Evolutionary conservation across 805 yeast genomes (phyloP), one percentile per base, ranked within the genome.

Genomic region (Starmerella roubikii): DNA sequence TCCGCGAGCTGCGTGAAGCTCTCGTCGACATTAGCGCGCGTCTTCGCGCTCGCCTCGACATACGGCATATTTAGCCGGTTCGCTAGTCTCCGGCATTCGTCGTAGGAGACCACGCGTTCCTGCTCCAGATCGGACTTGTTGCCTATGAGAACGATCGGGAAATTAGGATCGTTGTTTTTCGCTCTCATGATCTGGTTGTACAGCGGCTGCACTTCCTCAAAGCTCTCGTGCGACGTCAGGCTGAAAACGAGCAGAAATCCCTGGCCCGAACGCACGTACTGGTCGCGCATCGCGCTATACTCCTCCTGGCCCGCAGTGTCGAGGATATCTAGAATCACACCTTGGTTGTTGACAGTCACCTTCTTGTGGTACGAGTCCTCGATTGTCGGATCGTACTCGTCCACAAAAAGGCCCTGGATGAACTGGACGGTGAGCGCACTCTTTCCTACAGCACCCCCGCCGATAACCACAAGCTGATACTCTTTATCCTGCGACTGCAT

Each of bases 241-340:
- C 86, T 73, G 57, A 85, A 86, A 12, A 85, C 96, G 37, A 86
- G 65, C 40, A 86, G 62, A 53, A 86, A 86, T 13, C 96, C 97
- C 60, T 86, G 94, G 32, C 96, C 96, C 2, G 94, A 83, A 45
- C 93, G 72, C 93, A 86, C 86, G 60, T 86, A 86, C 59, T 84
- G 91, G 57, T 88, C 97, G 52, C 86, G 66, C 84, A 79, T 76
- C 16, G 95, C 94, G 39, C 84, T 74, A 59, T 86, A 86, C 61
- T 86, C 96, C 60, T 88, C 97, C 66, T 86, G 96, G 30, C 98
- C 98, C 2, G 98, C 98, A 17, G 98, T 91, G 60, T 91, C 98
- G 54, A 91, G 71, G 30, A 91, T 85, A 59, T 91, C 98, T 46
- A 80, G 62, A 19, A 81, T 67, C 1, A 82, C 76, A 27, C 75